Evolutionary conservation across 371 early-diverging fungal species (phyloP).

Genomic region (Smittium mucronatum): DNA sequence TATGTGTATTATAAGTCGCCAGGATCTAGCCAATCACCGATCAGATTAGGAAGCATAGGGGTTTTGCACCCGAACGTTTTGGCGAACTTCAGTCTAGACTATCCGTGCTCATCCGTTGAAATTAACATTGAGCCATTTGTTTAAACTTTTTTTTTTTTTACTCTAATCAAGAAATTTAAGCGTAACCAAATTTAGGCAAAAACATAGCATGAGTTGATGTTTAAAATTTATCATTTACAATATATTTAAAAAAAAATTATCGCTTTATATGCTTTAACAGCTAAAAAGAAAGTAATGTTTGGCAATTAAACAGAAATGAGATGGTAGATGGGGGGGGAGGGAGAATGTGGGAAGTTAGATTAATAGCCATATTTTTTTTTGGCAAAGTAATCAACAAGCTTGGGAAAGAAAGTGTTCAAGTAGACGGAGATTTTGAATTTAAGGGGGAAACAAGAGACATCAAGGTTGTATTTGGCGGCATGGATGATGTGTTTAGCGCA

Average conservation of each 20-base stretch:
- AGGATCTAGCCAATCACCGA: conserved; percentile 36
- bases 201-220: no score
- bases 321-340: no score
- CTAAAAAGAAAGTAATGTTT: no score
- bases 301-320: no score
- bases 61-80: conserved; percentile 88
- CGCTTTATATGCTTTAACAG: no score
- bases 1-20: conserved; percentile 47
- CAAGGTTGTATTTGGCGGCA: conserved; percentile 44
- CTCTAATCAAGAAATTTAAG: no score
- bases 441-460: conserved; percentile 49
- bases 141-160: conserved; percentile 37
- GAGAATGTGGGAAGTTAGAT: no score
- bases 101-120: conserved; percentile 85
- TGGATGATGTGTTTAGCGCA: conserved; percentile 49
- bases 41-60: conserved; percentile 74
- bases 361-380: conserved; percentile 44
- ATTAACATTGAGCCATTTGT: conserved; percentile 92
- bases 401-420: conserved; percentile 44
- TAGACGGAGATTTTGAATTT: conserved; percentile 40
- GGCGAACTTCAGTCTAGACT: conserved; percentile 66
- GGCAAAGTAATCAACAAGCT: conserved; percentile 50
- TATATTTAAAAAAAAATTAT: no score
- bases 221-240: no score
- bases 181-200: no score